Evolutionary conservation across 2,329 filamentous ascomycete genomes (phyloP), one percentile per base, ranked within the genome.

Genomic region (Pestalotiopsis sp.): DNA sequence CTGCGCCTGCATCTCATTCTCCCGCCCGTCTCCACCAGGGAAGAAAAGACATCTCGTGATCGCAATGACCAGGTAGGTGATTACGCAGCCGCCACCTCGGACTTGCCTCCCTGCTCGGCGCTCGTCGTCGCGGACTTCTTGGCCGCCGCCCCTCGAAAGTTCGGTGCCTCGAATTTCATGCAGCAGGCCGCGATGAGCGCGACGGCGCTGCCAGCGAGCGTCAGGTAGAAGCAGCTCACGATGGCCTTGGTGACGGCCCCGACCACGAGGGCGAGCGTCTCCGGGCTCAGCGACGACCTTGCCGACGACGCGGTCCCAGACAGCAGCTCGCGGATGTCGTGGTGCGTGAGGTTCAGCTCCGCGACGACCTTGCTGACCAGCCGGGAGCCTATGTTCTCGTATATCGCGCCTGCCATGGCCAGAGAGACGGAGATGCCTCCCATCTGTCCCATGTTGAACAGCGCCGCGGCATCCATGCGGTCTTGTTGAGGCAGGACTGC

Each of bases 361-460:
- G 63, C 66, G n/a, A 75, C 70, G 3, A 73, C 71, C 1, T 67
- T 58, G 12, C 68, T 64, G 7, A 79, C 70, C 14, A 74, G 65
- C 27, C 65, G 66, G 38, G 73, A 76, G 7, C 78, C 78, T 1
- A 78, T 40, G 23, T 80, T 80, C 66, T 79, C 74, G 68, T 77
- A 80, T 1, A 80, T 66, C 56, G 71, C 71, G 1, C 78, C 77
- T 1, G 78, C 75, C 17, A 79, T 61, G 2, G 75, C 71, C 0
- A 80, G 70, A 0, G 75, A 69, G 25, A 77, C 25, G 4, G 77
- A 73, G 9, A 76, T 73, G n/a, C 75, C 68, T 4, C 73, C 76
- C 62, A 80, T 73, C 72, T 79, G 77, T 31, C 74, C 74, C 71
- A 81, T 75, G 70, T 77, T 80, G 68, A 78, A 77, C n/a, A 81